Conservation (phyloP, 2,329 filamentous ascomycete genomes). For the Colletotrichum kahawae region DNA sequence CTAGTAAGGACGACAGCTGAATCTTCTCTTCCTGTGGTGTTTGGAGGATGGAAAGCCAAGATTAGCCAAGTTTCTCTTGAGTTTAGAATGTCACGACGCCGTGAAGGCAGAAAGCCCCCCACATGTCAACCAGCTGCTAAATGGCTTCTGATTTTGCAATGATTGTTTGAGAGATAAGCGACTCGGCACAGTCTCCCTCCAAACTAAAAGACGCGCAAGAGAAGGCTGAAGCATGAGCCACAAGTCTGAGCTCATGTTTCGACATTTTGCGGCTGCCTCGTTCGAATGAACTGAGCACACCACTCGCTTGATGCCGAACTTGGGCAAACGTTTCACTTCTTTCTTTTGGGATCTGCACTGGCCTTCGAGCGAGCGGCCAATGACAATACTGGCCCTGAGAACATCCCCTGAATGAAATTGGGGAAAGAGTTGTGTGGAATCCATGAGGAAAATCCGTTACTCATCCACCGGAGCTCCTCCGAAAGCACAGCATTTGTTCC, state of each 20-base stretch:
- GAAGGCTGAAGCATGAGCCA: not conserved
- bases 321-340: not conserved
- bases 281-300: not conserved
- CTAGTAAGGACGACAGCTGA: not conserved
- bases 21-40: not conserved
- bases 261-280: not conserved
- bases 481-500: not conserved
- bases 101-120: not conserved
- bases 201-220: not conserved
- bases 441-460: not conserved
- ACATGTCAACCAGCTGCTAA: not conserved
- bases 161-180: not conserved
- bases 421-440: not conserved
- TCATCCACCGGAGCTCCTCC: not conserved
- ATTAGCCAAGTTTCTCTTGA: not conserved
- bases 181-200: not conserved
- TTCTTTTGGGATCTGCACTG: not conserved
- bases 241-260: constrained; percentile 4
- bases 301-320: not conserved
- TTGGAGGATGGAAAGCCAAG: not conserved
- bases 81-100: not conserved
- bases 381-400: not conserved
- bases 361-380: not conserved
- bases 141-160: not conserved
- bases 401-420: not conserved